Conservation (phyloP, 139 green algal species). For the Zygnema circumcarinatum region DNA sequence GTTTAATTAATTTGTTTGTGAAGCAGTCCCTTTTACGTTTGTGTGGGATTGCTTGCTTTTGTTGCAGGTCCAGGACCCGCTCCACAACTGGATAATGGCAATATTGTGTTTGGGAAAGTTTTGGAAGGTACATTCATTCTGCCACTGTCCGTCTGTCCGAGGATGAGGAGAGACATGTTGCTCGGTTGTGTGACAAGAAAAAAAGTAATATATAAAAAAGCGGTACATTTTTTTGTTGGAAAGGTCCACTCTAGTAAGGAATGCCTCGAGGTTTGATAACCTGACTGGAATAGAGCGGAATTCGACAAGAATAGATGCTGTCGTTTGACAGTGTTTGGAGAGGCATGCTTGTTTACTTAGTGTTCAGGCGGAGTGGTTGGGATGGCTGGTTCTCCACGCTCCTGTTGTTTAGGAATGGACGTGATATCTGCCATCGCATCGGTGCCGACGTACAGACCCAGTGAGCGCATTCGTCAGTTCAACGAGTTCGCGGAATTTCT, state of each 20-base stretch:
- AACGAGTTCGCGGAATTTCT: slow-evolving; percentile 54
- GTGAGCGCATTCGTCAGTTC: slow-evolving; percentile 53
- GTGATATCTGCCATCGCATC: slow-evolving; percentile 47
- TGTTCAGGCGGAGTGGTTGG: no score
- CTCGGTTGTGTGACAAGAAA: no score
- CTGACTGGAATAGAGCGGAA: no score
- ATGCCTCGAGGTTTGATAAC: no score
- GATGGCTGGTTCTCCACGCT: no score
- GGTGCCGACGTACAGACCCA: slow-evolving; percentile 55
- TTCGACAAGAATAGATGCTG: no score
- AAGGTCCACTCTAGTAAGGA: no score
- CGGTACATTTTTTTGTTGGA: no score
- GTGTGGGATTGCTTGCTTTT: no score
- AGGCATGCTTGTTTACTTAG: background rate
- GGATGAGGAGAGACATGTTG: slow-evolving; percentile 10
- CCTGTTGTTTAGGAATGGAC: slow-evolving; percentile 61
- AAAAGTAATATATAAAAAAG: no score
- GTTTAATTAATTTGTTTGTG: no score
- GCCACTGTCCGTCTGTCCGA: background rate
- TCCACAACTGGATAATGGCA: slow-evolving; percentile 48
- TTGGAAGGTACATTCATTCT: slow-evolving; percentile 51
- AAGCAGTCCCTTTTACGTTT: no score
- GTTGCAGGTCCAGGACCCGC: slow-evolving; percentile 56
- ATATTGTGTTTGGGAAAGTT: slow-evolving; percentile 60
- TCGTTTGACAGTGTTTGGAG: background rate